phyloP scores from a whole-genome alignment of 352 stramenopile species.

The Blastocystis sp. region DNA sequence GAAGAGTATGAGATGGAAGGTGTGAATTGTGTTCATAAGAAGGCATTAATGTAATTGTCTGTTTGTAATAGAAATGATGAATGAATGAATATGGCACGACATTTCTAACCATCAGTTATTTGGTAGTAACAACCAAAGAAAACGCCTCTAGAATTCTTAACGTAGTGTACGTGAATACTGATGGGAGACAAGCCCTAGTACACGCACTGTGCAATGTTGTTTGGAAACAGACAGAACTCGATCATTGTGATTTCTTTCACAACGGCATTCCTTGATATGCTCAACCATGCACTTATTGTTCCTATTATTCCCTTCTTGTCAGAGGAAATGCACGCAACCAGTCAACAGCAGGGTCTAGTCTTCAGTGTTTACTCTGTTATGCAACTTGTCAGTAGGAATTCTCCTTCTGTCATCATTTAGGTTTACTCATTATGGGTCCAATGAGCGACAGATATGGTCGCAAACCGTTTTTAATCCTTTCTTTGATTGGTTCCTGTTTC shows the following conservation, averaged over 20 bases:
- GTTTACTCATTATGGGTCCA: constrained; percentile 48
- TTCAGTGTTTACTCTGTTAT: constrained; percentile 14
- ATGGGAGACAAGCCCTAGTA: background rate
- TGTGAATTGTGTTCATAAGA: constrained; percentile 74
- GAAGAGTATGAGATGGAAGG: constrained; percentile 78
- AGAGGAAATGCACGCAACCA: constrained; percentile 34
- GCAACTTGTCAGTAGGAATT: constrained; percentile 2
- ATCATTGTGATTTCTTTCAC: constrained; percentile 22
- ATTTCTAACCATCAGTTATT: background rate
- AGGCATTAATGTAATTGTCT: constrained; percentile 67
- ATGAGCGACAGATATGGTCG: constrained; percentile 59
- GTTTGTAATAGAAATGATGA: background rate
- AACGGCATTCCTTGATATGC: constrained; percentile 41
- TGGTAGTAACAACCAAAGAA: too few relatives aligned
- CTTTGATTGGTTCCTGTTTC: constrained; percentile 48
- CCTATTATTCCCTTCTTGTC: constrained; percentile 49
- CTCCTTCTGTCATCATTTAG: background rate
- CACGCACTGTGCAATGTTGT: background rate
- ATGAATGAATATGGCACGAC: background rate
- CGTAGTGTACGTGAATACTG: too few relatives aligned
- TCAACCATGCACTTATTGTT: constrained; percentile 32
- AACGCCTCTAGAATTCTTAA: too few relatives aligned
- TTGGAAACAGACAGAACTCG: background rate
- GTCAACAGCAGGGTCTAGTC: background rate
- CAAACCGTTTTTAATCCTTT: constrained; percentile 58